These are phyloP conservation scores for Syncephalis plumigaleata DNA, from an alignment of 371 early-diverging fungal species.

Conservation along the genomic window DNA sequence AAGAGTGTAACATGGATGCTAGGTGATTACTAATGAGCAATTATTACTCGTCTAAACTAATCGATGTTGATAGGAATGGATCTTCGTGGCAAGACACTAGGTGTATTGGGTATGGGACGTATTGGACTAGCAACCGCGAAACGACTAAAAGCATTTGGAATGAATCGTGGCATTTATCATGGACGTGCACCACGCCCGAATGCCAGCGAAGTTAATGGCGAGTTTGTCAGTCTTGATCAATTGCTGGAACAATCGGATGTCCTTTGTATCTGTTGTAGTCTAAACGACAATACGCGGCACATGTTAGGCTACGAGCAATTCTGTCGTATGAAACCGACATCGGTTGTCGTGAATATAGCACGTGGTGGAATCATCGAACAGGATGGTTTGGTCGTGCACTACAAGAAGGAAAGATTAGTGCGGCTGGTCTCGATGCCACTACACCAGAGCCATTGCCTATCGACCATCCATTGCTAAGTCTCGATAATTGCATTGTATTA, in stretches of 20 bases:
- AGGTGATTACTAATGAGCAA: conserved; percentile 16
- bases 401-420: conserved; percentile 33
- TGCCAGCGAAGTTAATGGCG: conserved; percentile 15
- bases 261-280: conserved; percentile 51
- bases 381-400: conserved; percentile 50
- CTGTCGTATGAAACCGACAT: conserved; percentile 41
- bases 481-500: conserved; percentile 45
- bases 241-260: conserved; percentile 49
- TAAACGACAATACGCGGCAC: conserved; percentile 47
- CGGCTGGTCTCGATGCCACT: conserved; percentile 73
- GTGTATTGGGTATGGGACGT: conserved; percentile 70
- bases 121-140: conserved; percentile 62
- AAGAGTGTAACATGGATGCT: conserved; percentile 58
- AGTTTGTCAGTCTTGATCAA: conserved; percentile 25
- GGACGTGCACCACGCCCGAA: conserved; percentile 21
- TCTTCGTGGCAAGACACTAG: conserved; percentile 38
- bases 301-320: conserved; percentile 48
- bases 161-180: conserved; percentile 28
- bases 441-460: conserved; percentile 67
- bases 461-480: conserved; percentile 32
- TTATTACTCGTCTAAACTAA: too few relatives aligned
- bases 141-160: conserved; percentile 51
- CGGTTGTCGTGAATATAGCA: conserved; percentile 64
- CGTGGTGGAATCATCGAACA: conserved; percentile 68
- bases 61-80: too few relatives aligned